Evolutionary conservation across 352 stramenopile genomes (phyloP), one percentile per base, ranked within the genome.

Genomic region (Pythium insidiosum): DNA sequence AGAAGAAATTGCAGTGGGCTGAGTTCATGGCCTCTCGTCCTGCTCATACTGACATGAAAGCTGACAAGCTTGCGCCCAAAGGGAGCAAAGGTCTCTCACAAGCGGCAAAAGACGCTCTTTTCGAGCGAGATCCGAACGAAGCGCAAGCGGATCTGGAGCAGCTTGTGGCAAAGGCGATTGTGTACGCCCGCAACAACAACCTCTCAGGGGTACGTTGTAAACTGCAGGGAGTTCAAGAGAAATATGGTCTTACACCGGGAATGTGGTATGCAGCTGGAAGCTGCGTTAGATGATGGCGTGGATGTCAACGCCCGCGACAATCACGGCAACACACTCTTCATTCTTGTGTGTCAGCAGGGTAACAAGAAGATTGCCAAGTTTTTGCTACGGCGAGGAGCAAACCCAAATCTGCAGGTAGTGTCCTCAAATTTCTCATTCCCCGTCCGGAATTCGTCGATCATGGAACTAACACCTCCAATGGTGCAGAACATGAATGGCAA

Each of bases 281-380:
- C 81, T 38, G 68, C 80, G 20, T 61, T 98, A 41, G 89, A 97
- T 57, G 62, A 80, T 12, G 84, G 89, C 37, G 73, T 97, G 16
- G 63, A 92, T 33, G 65, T 97, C 19, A 94, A 98, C 34, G 80
- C 73, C 5, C 68, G 76, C 25, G 95, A 98, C 71, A 81, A 96
- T 38, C 80, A 97, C 50, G 95, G 93, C 50, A 98, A 98, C 60
- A 89, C 92, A 36, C 81, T 98, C 3, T 92, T 98, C 42, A 85
- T 98, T 23, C 78, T 98, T 29, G 87, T 91, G 43, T 96, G 73
- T 38, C 94, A 98, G 56, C 79, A 98, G 67, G 95, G 92, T 35
- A 95, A 92, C 69, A 98, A 98, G 63, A 88, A 90, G 23, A 73
- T 98, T 22, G 71, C 71, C 44, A 99, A 98, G 73, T 94, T 98